These are phyloP conservation scores for Rhododendron molle DNA, from an alignment of 148 eudicot genomes.

Conservation along the genomic window DNA sequence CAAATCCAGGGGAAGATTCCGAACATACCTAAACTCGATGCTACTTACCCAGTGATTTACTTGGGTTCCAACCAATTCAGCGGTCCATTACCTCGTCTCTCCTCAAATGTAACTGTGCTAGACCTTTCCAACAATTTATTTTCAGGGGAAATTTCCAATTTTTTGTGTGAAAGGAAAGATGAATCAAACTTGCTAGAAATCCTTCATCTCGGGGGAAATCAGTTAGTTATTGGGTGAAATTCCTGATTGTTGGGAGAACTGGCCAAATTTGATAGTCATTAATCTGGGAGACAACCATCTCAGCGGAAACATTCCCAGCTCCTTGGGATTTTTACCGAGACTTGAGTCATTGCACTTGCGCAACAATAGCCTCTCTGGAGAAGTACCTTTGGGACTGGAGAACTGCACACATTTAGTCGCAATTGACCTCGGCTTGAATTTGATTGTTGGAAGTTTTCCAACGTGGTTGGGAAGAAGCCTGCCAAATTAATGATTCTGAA, in stretches of 20 bases:
- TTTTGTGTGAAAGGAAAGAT: background rate
- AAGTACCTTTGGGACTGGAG: conserved; percentile 9
- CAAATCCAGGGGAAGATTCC: background rate
- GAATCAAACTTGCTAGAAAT: background rate
- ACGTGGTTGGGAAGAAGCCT: conserved; percentile 8
- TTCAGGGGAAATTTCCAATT: background rate
- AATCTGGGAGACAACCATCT: conserved; percentile 17
- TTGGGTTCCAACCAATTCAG: background rate
- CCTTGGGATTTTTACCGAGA: background rate
- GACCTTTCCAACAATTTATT: conserved; percentile 9
- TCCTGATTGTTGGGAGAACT: conserved; percentile 12
- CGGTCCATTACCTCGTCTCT: background rate
- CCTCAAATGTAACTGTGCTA: background rate
- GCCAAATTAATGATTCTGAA: background rate
- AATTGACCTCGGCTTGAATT: conserved; percentile 15
- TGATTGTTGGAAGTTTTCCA: conserved; percentile 17
- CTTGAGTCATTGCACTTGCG: conserved; percentile 13
- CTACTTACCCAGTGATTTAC: background rate
- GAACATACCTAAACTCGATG: background rate
- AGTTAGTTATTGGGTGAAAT: conserved; percentile 6
- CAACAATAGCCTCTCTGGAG: conserved; percentile 20
- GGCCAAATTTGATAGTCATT: background rate
- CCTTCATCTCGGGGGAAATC: background rate
- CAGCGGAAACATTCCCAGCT: conserved; percentile 19
- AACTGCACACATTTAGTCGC: background rate